Evolutionary conservation across 345 rosid species (phyloP).

Genomic region (Psidium friedrichsthalianum): DNA sequence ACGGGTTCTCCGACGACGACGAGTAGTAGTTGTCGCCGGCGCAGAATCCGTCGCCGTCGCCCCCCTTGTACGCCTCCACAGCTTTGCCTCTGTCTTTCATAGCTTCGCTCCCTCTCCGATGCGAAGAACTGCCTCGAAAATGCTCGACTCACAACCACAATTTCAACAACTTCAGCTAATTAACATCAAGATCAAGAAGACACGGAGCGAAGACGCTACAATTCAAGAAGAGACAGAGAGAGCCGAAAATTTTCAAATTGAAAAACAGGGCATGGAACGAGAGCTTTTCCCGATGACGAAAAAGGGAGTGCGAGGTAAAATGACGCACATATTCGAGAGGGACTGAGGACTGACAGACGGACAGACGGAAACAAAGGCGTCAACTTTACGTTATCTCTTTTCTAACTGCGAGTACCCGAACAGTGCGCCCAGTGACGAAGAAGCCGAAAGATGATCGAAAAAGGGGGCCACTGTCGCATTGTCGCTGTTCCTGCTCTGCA

Average conservation of each 20-base stretch:
- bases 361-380: conserved; percentile 35
- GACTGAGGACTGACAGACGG: conserved; percentile 9
- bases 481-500: not conserved
- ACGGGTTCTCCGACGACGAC: conserved; percentile 47
- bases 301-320: not conserved
- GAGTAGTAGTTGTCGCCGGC: conserved; percentile 11
- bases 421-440: not conserved
- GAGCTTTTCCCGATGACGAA: not conserved
- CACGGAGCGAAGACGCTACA: not conserved
- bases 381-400: conserved; percentile 58
- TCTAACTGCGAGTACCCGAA: not conserved
- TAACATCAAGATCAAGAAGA: not conserved
- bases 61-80: conserved; percentile 26
- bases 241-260: not conserved
- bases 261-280: not conserved
- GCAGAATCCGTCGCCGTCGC: conserved; percentile 18
- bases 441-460: not conserved
- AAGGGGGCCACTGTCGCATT: not conserved
- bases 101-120: not conserved
- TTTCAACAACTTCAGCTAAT: not conserved
- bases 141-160: not conserved
- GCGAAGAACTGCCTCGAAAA: not conserved
- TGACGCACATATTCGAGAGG: not conserved
- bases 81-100: conserved; percentile 91
- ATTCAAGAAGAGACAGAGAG: not conserved